Percentiles rank a stretch among this genome's conserved stretches.
Conservation (phyloP, 2,329 filamentous ascomycete species). For the Daldinia sp. region DNA sequence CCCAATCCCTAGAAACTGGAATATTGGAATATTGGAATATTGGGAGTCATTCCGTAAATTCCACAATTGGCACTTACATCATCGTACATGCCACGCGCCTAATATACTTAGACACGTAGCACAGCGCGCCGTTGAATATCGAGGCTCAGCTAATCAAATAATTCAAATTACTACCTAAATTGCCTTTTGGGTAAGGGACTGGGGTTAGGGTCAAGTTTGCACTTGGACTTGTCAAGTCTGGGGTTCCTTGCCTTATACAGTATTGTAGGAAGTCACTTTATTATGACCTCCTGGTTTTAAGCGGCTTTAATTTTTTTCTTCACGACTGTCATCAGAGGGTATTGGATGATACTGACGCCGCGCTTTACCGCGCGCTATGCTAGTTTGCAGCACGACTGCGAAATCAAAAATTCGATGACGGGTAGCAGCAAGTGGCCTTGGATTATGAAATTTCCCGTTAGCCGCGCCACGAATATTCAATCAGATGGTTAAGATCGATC, state of each 20-base stretch:
- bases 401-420: conserved; percentile 3
- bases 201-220: conserved; percentile 17
- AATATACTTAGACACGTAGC: too few species aligned
- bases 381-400: background rate
- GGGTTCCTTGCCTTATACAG: conserved; percentile 1
- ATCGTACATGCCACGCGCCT: background rate
- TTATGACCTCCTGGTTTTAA: background rate
- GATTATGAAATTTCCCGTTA: conserved; percentile 17
- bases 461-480: conserved; percentile 22
- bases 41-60: background rate
- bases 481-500: conserved; percentile 26
- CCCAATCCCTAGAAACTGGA: background rate
- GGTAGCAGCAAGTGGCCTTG: conserved; percentile 3
- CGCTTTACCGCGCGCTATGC: conserved; percentile 31
- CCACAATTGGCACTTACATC: background rate
- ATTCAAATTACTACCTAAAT: conserved; percentile 5
- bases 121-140: conserved; percentile 13
- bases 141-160: conserved; percentile 29
- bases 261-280: conserved; percentile 4
- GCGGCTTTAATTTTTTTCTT: background rate
- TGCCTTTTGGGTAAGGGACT: too few species aligned
- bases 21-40: too few species aligned
- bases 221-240: background rate
- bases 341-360: background rate
- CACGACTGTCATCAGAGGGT: background rate